These are phyloP conservation scores for Athelia psychrophila DNA, from an alignment of 1,284 basidiomycete species.

Conservation along the genomic window DNA sequence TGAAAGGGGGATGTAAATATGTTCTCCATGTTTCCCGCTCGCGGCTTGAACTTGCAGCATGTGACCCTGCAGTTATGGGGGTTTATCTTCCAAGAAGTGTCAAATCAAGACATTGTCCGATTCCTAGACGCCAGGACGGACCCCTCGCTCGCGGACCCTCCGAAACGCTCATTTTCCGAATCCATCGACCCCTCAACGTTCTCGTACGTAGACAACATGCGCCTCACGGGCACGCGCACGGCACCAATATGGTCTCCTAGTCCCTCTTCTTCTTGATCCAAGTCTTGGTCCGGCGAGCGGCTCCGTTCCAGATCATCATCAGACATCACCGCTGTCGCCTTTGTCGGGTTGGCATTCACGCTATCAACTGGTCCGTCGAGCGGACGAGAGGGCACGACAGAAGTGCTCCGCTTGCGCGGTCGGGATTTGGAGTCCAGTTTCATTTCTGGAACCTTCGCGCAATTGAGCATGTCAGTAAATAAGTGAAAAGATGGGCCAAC, in stretches of 20 bases:
- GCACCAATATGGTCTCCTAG: constrained; percentile 16
- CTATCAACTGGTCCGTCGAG: background rate
- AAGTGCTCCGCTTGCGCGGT: constrained; percentile 1
- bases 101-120: no score
- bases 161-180: constrained; percentile 36
- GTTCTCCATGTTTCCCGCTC: no score
- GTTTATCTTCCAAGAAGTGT: no score
- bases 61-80: no score
- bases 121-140: background rate
- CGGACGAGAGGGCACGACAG: constrained; percentile 4
- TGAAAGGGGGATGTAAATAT: no score
- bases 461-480: background rate
- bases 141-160: constrained; percentile 29
- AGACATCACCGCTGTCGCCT: constrained; percentile 11
- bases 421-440: constrained; percentile 39
- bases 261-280: constrained; percentile 11
- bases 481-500: background rate
- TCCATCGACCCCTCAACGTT: constrained; percentile 39
- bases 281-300: background rate
- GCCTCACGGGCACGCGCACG: constrained; percentile 2
- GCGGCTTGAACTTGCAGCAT: no score
- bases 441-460: constrained; percentile 58
- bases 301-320: constrained; percentile 8
- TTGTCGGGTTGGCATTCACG: constrained; percentile 4
- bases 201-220: constrained; percentile 44